Evolutionary conservation across 129 eudicot species (phyloP).

Genomic region (Artemisia annua): DNA sequence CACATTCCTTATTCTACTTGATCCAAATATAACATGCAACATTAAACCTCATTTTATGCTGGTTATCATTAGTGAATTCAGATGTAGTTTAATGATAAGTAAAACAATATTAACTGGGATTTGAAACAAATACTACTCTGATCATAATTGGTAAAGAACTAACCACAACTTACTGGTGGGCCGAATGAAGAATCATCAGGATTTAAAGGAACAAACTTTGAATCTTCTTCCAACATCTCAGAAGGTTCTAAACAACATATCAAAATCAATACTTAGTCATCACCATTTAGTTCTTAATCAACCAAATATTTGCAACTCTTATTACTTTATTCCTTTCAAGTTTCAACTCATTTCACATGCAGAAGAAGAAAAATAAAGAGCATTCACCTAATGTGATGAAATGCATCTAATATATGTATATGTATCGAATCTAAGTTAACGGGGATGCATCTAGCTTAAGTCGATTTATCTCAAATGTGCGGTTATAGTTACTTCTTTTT

Average conservation of each 20-base stretch:
- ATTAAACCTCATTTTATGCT: background rate
- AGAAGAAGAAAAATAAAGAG: background rate
- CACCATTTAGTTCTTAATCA: background rate
- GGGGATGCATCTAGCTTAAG: no score
- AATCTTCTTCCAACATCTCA: slow-evolving; percentile 83
- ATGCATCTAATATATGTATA: background rate
- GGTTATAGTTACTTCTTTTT: no score
- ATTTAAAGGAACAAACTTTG: slow-evolving; percentile 86
- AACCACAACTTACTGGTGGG: slow-evolving; percentile 95
- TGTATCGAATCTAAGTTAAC: no score
- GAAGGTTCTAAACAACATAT: slow-evolving; percentile 30
- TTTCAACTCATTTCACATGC: background rate
- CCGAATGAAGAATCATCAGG: slow-evolving; percentile 81
- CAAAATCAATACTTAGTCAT: background rate
- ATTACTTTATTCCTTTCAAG: background rate
- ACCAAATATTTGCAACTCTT: background rate
- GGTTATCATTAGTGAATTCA: background rate
- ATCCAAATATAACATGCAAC: background rate
- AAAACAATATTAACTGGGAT: no score
- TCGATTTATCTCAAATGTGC: no score
- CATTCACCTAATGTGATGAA: no score
- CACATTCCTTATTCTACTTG: background rate
- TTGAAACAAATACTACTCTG: background rate
- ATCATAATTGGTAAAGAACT: slow-evolving; percentile 35
- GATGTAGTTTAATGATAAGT: no score